These are phyloP conservation scores for Aspergillus arachidicola DNA, from an alignment of 2,329 filamentous ascomycete genomes.

Conservation along the genomic window DNA sequence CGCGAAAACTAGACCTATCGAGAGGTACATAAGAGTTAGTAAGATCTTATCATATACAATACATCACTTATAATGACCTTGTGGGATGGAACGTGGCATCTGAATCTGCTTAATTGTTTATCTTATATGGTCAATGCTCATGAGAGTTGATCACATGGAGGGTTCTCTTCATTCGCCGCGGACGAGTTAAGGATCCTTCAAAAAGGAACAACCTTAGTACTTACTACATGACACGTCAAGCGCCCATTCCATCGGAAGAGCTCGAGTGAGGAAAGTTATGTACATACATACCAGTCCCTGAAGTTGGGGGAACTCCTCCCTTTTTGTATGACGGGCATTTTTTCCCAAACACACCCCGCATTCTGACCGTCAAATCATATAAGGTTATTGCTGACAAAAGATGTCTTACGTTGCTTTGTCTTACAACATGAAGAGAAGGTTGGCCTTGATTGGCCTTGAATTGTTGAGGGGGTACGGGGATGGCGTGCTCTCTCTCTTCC, in stretches of 20 bases:
- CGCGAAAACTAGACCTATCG: not conserved
- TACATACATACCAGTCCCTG: not conserved
- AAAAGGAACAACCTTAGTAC: not conserved
- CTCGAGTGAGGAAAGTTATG: not conserved
- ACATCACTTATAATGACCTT: not conserved
- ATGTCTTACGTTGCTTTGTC: not conserved
- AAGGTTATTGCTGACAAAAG: not conserved
- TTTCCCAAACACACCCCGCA: not conserved
- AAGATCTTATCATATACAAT: too few species aligned
- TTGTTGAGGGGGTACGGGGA: not conserved
- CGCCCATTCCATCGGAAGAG: not conserved
- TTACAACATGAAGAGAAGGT: not conserved
- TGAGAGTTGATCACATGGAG: conserved; percentile 2
- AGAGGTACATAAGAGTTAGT: not conserved
- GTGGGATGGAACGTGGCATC: not conserved
- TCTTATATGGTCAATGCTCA: conserved; percentile 7
- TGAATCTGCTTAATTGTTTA: conserved; percentile 11
- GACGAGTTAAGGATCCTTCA: not conserved
- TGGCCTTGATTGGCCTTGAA: not conserved
- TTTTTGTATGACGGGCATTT: not conserved
- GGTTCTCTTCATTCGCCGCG: conserved; percentile 5
- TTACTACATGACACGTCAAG: not conserved
- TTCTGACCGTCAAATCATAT: not conserved
- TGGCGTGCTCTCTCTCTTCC: not conserved
- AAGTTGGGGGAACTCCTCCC: not conserved